Conservation (phyloP, 305 asterid species). For the Fraxinus velutina region DNA sequence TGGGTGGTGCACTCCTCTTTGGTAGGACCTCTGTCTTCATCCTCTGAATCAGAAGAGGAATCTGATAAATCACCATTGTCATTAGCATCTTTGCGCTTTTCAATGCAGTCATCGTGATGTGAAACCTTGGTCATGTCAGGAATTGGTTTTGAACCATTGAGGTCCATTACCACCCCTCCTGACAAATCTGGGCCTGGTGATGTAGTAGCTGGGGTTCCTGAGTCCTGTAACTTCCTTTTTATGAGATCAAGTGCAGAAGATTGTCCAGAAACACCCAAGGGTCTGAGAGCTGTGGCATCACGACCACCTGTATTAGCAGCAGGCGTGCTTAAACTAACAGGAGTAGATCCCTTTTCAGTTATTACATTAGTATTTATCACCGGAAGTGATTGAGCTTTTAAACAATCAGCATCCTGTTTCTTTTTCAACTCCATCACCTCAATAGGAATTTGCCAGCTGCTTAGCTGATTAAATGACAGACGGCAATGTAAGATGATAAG, state of each 20-base stretch:
- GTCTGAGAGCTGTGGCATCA: constrained; percentile 66
- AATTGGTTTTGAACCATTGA: constrained; percentile 58
- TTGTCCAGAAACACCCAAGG: constrained; percentile 48
- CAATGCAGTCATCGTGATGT: constrained; percentile 61
- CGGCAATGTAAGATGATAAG: constrained; percentile 7
- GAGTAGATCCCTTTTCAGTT: constrained; percentile 66
- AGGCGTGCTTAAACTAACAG: constrained; percentile 71
- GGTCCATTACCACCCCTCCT: constrained; percentile 47
- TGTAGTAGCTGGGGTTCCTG: constrained; percentile 63
- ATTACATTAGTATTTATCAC: constrained; percentile 39
- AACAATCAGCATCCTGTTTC: constrained; percentile 68
- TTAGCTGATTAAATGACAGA: constrained; percentile 52
- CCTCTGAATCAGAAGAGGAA: constrained; percentile 91
- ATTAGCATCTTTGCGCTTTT: constrained; percentile 58
- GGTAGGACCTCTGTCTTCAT: constrained; percentile 77
- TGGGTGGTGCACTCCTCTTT: constrained; percentile 77
- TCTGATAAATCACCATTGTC: constrained; percentile 71
- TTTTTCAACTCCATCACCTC: constrained; percentile 73
- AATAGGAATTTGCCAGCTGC: constrained; percentile 96
- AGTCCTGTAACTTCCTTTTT: constrained; percentile 91
- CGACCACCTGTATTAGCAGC: constrained; percentile 97
- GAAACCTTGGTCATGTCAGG: constrained; percentile 46
- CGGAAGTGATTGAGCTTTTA: constrained; percentile 50
- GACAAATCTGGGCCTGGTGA: constrained; percentile 54
- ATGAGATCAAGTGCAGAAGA: constrained; percentile 96